Evolutionary conservation across 2,329 filamentous ascomycete species (phyloP), one percentile per base, ranked within the genome.

Genomic region (Aspergillus sojae): DNA sequence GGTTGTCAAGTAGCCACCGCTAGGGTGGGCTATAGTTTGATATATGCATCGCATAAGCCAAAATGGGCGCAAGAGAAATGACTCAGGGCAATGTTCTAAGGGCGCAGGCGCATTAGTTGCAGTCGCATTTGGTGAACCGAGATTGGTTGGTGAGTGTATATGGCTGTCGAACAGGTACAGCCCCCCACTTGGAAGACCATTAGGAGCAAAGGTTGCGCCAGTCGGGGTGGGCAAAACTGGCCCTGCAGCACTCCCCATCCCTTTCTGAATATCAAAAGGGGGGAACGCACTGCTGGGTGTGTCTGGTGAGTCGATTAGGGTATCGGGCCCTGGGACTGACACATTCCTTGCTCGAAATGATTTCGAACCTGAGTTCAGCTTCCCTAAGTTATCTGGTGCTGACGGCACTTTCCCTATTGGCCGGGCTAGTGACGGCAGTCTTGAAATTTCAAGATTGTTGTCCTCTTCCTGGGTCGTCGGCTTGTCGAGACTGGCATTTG

Each of bases 11-110:
- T 97, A 99, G 19, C 94, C 95, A 43, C 95, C 95, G 28, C 93
- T 89, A 2, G 94, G 93, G 73, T 99, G 94, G 21, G 90, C 91
- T 52, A 99, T 88, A 0, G 94, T 97, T 76, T 97, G 93, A 74
- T 95, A 96, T 30, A 99, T 84, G 65, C 91, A 94, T 60, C 95
- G 89, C 92, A 99, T 97, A 52, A 99, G 84, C 95, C 95, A 99
- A 78, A 97, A 99, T 2, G 95, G 96, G 23, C 95, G 89, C n/a
- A 98, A 84, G 71, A 97, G 85, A 64, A 90, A 89, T 46, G 96
- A 93, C 41, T 91, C 92, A 1, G 95, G 95, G 75, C 96, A 99
- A 3, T 95, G 91, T 74, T 99, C 95, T 5, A 99, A 84, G 0
- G 93, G 88, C 26, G 90, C 85, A 14, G 94, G 94, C 1, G 88